Conservation (phyloP, 345 rosid genomes). For the Syzygium aqueum region DNA sequence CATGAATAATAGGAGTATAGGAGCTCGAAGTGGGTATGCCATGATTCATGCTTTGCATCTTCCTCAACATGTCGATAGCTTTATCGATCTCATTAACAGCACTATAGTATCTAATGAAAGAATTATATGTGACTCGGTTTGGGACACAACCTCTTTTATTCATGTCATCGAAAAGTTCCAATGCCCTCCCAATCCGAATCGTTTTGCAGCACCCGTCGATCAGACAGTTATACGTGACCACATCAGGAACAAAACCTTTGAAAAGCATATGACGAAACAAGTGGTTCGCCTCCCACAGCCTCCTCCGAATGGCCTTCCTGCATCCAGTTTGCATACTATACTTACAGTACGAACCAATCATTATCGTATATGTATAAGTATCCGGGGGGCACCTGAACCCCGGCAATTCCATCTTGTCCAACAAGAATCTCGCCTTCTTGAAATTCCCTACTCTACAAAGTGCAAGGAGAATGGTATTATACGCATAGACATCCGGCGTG, state of each 20-base stretch:
- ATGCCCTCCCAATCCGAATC: constrained; percentile 55
- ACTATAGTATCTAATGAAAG: constrained; percentile 71
- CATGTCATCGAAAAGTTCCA: constrained; percentile 80
- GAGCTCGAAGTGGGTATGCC: constrained; percentile 61
- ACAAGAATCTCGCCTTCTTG: constrained; percentile 61
- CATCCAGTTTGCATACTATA: constrained; percentile 76
- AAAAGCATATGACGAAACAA: constrained; percentile 77
- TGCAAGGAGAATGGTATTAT: constrained; percentile 58
- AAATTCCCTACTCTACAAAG: constrained; percentile 78
- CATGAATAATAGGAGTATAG: constrained; percentile 72
- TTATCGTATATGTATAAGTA: constrained; percentile 55
- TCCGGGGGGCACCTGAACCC: constrained; percentile 74
- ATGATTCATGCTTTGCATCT: constrained; percentile 58
- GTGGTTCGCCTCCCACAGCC: constrained; percentile 84
- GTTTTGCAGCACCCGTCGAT: constrained; percentile 87
- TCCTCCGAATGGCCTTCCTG: constrained; percentile 67
- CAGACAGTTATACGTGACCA: constrained; percentile 78
- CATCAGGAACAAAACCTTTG: constrained; percentile 75
- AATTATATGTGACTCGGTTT: constrained; percentile 62
- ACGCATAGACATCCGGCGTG: constrained; percentile 73
- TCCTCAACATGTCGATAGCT: constrained; percentile 67
- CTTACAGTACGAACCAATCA: constrained; percentile 72
- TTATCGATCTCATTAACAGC: constrained; percentile 67
- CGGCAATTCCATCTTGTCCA: constrained; percentile 79
- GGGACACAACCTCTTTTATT: constrained; percentile 56